These are phyloP conservation scores for Phyllosticta citrichinensis DNA, from an alignment of 2,329 filamentous ascomycete genomes.

Conservation along the genomic window DNA sequence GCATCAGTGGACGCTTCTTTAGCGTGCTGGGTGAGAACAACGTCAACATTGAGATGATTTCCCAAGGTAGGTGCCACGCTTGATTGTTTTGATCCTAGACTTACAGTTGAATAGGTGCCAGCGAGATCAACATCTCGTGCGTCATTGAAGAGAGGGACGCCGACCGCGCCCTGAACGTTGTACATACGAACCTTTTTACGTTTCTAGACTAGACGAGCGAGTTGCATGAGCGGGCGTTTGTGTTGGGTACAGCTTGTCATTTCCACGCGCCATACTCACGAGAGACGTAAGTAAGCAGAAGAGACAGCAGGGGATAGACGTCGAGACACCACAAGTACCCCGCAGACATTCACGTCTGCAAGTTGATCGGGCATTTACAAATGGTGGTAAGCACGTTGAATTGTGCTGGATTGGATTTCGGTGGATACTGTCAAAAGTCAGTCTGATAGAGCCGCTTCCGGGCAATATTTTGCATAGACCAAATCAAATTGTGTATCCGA, in stretches of 20 bases:
- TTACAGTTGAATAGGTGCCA: slow-evolving; percentile 56
- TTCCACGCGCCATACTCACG: not conserved
- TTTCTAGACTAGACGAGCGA: slow-evolving; percentile 59
- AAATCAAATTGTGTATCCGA: not conserved
- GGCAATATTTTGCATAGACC: not conserved
- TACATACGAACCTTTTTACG: slow-evolving; percentile 94
- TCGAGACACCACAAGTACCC: not conserved
- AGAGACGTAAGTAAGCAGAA: not conserved
- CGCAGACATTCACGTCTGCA: not conserved
- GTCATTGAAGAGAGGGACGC: slow-evolving; percentile 90
- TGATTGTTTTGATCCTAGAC: not conserved
- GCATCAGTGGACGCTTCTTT: slow-evolving; percentile 91
- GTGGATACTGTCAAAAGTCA: not conserved
- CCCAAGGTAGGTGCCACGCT: slow-evolving; percentile 58
- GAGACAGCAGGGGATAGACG: not conserved
- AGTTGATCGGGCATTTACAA: not conserved
- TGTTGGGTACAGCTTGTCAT: not conserved
- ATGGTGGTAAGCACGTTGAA: not conserved
- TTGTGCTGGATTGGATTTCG: not conserved
- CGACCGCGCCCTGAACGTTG: slow-evolving; percentile 85
- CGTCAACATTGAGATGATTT: slow-evolving; percentile 99
- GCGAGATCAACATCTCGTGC: slow-evolving; percentile 98
- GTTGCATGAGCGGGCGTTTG: not conserved
- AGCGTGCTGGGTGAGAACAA: slow-evolving; percentile 85
- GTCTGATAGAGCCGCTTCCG: not conserved